Percentiles rank a stretch among this genome's conserved stretches.
These are phyloP conservation scores for Candida methanosorbosa DNA, from an alignment of 805 yeast genomes.

Conservation along the genomic window DNA sequence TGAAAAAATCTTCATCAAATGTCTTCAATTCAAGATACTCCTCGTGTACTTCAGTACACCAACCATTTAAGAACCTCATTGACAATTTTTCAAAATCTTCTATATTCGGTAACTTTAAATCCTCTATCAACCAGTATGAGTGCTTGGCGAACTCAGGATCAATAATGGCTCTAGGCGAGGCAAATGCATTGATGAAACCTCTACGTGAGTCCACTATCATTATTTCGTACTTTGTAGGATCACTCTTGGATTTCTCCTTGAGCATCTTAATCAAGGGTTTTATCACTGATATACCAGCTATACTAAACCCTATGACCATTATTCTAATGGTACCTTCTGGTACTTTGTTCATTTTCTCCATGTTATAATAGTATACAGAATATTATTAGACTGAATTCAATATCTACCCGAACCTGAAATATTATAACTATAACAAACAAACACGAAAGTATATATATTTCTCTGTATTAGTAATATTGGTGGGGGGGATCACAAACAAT, in stretches of 20 bases:
- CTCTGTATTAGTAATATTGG: no score
- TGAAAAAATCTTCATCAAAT: slow-evolving; percentile 2
- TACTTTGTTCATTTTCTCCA: neutral
- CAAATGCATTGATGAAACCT: slow-evolving; percentile 32
- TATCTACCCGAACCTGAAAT: no score
- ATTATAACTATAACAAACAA: no score
- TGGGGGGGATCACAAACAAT: no score
- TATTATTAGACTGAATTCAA: no score
- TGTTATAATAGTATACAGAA: neutral
- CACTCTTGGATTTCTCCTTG: neutral
- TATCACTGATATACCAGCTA: slow-evolving; percentile 1
- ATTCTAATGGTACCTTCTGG: neutral
- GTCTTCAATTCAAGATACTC: neutral
- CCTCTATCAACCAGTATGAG: slow-evolving; percentile 22
- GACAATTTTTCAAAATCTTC: neutral
- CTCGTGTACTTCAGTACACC: slow-evolving; percentile 4
- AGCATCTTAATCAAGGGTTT: neutral
- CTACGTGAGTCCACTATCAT: slow-evolving; percentile 30
- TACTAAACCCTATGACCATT: neutral
- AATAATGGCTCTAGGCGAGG: slow-evolving; percentile 29
- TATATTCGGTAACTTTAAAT: slow-evolving; percentile 3
- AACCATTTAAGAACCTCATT: slow-evolving; percentile 8
- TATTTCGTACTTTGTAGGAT: slow-evolving; percentile 13
- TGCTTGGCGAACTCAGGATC: slow-evolving; percentile 27
- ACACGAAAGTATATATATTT: no score